Evolutionary conservation across 106 monocot species (phyloP), one percentile per base, ranked within the genome.

Genomic region (Xerophyta viscosa): DNA sequence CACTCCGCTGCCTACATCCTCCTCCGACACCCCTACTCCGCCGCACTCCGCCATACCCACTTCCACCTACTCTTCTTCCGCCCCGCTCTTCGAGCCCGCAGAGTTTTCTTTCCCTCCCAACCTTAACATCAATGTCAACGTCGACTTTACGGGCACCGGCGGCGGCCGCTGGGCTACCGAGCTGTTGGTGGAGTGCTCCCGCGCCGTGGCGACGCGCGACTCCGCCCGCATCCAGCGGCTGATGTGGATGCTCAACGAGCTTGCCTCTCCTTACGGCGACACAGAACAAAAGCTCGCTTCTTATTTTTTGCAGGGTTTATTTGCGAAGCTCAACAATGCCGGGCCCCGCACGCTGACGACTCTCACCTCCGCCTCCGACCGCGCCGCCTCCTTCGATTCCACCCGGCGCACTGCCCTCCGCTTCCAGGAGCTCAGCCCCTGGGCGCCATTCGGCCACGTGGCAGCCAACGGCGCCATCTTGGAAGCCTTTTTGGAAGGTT

Each of bases 201-300:
- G 81, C 4, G 84, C 94, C 0, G 70, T 88, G 13, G 64, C 84
- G 31, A 50, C 46, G 13, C 69, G 72, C 17, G 88, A 96, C 71
- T 71, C 67, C 43, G 20, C 75, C n/a, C 64, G 73, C 3, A 71
- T 85, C 21, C 94, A 85, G 50, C 94, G 81, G 50, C 65, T 81
- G 47, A 78, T 88, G 81, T 96, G 94, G 94, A 79, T 79, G 73
- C 75, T 96, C 58, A 96, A 96, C 65, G 94, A 96, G 73, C 84
- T 96, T 2, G 29, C 84, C 1, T 88, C 94, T 15, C 84, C 88
- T 7, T 96, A 81, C 72, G 94, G 94, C 20, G 94, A 96, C 43
- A 21, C 54, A 10, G 84, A 96, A 13, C 94, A 96, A 72, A 96
- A 96, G 70, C 57, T 96, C 18, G 77, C 88, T 3, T 48, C 75